Evolutionary conservation across 805 yeast genomes (phyloP), one percentile per base, ranked within the genome.

Genomic region (Sugiyamaella lignohabitans): DNA sequence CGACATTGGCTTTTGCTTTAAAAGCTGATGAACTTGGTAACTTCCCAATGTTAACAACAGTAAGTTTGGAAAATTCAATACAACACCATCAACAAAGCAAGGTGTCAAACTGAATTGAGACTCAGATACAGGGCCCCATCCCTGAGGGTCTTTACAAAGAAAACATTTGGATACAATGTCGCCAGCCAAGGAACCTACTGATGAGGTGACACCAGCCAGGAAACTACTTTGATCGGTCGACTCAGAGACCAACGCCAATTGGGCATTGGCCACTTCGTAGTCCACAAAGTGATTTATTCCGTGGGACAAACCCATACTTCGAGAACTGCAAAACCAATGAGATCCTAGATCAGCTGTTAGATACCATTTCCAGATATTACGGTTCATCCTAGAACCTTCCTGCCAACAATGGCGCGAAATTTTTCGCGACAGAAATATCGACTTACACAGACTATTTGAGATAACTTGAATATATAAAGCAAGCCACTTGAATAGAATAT

Each of bases 81-180:
- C 50, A 3, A 58, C 54, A 16, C 70, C 73, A 11, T 66, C 66
- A 43, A 62, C 48, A 45, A 69, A 70, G 51, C 73, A 69, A n/a
- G 68, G 65, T 14, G 68, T 59, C 42, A 68, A 47, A 32, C 49
- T 59, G 42, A 52, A 58, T 32, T 50, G 53, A 18, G 39, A 47
- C 8, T 54, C 54, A 14, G 64, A 54, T 22, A 62, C 46, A 10
- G 69, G 70, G 10, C 69, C 68, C 69, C 69, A 65, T 19, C 69
- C 70, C 19, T 29, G 34, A 19, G 40, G 36, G 39, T 52, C 56
- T 8, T 24, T 18, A 39, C 52, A 50, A 16, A 52, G 29, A 21
- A 20, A 24, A 35, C 39, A 39, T 38, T 27, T 27, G 32, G 11
- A 8, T 27, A 27, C 14, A 14, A 27, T 27, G 8, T 8, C 14